A percentile compares a stretch with the other conserved stretches of the same genome.
Evolutionary conservation across 1,284 basidiomycete genomes (phyloP).

Genomic region (Athelia psychrophila): DNA sequence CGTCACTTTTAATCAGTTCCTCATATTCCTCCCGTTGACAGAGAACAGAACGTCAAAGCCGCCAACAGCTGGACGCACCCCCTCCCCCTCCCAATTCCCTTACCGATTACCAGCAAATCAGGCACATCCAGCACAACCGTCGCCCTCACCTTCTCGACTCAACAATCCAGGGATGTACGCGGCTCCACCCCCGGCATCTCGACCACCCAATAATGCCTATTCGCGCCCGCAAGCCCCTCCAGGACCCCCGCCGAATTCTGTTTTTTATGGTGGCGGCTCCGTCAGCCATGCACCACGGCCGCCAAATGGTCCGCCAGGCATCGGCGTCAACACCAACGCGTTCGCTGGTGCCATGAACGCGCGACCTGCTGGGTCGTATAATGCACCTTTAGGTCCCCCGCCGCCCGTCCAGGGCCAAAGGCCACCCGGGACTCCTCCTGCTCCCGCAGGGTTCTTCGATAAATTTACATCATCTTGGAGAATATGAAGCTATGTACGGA

Average conservation of each 20-base stretch:
- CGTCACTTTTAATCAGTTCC: conserved; percentile 18
- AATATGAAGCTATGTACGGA: no score
- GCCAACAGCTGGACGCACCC: conserved; percentile 23
- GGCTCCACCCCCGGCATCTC: conserved; percentile 27
- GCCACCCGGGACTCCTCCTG: neutral
- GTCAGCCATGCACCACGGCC: neutral
- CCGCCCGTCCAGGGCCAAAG: neutral
- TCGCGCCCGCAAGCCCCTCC: neutral
- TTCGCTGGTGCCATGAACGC: neutral
- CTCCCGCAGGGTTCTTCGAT: neutral
- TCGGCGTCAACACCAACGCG: neutral
- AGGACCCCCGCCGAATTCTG: neutral
- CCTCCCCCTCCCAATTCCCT: conserved; percentile 4
- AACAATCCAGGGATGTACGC: conserved; percentile 41
- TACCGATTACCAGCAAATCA: conserved; percentile 19
- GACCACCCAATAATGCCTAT: conserved; percentile 5
- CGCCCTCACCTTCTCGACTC: conserved; percentile 43
- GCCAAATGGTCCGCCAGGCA: neutral
- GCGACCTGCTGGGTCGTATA: neutral
- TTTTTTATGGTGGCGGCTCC: neutral
- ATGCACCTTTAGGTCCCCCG: neutral
- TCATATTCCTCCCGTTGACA: conserved; percentile 2
- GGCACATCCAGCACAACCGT: conserved; percentile 33
- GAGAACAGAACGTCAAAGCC: conserved; percentile 21
- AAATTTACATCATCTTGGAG: neutral